A percentile compares a stretch with the other conserved stretches of the same genome.
Conservation (phyloP, 345 rosid species). For the Dipteronia sinensis region DNA sequence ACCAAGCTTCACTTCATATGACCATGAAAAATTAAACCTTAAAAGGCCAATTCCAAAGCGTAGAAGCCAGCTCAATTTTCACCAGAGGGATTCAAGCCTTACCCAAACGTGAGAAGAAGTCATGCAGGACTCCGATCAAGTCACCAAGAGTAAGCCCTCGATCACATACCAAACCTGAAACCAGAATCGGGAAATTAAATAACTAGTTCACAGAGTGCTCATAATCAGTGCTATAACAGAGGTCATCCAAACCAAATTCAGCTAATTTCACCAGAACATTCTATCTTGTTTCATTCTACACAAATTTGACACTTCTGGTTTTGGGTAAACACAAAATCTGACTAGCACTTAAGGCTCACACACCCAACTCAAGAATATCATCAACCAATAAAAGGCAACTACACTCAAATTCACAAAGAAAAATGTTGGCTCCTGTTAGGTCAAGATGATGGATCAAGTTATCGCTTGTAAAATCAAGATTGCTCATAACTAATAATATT, state of each 20-base stretch:
- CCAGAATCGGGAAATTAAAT: constrained; percentile 20
- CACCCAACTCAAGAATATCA: not conserved
- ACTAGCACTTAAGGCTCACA: not conserved
- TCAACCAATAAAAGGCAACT: constrained; percentile 2
- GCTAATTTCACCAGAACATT: not conserved
- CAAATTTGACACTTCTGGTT: not conserved
- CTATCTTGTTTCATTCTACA: not conserved
- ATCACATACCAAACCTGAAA: constrained; percentile 88
- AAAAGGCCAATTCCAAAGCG: not conserved
- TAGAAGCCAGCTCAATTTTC: constrained; percentile 9
- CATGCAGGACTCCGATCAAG: constrained; percentile 80
- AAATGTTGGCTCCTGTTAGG: not conserved
- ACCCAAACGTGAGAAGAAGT: constrained; percentile 93
- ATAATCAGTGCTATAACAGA: constrained; percentile 1
- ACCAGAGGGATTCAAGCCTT: constrained; percentile 13
- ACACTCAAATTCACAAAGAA: not conserved
- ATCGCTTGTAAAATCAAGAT: not conserved
- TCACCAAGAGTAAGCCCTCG: constrained; percentile 93
- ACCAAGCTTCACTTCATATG: not conserved
- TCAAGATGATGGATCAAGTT: not conserved
- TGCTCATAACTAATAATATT: not conserved
- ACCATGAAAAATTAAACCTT: not conserved
- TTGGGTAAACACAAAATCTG: not conserved
- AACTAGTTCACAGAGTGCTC: not conserved
- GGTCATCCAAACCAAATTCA: not conserved